Base-by-base conservation (phyloP, 495 filamentous ascomycete genomes). In the Ramalina intermedia region DNA sequence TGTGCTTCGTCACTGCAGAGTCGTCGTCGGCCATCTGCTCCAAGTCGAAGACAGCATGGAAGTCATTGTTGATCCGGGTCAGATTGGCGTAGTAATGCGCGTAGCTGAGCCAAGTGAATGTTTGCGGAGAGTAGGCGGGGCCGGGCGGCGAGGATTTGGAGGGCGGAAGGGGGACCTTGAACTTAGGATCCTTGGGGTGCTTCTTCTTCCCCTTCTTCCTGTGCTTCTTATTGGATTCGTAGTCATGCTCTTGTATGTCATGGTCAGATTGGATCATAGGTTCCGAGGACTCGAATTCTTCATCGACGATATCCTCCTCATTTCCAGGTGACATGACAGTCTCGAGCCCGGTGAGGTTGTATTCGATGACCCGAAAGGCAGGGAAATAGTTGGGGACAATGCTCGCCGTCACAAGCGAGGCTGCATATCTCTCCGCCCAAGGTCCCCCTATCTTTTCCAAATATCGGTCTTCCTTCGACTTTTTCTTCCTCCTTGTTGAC, bases 31-130 rank as follows among this genome's bases (percentile, higher is more conserved):
- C 44, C 8, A 33, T 13, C 29, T 33, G 29, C 29, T 33, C 29
- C 29, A 33, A 33, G 29, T 18, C 17, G 21, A 24, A 14, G 21
- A 35, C 29, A 6, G 36, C 16, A 18, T 49, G 50, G 50, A 74
- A 68, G 55, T 80, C 72, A 40, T 80, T 81, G 61, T 96, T 93
- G 68, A 93, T 81, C 50, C 73, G 65, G 0, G 93, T 96, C 2
- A 99, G 68, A 65, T 99, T 99, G 39, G 89, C 87, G 62, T 73
- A 94, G 66, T 93, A 96, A 56, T 99, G 91, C 4, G 79, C 88
- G 59, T 84, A 96, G 9, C 82, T 71, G 2, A 84, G 70, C 52
- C 83, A 67, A 0, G 84, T 81, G 21, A 94, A 69, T 0, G 85
- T 66, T 61, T 99, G 93, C 26, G 83, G 79, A 3, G 82, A 90